Evolutionary conservation across 495 filamentous ascomycete species (phyloP).

Genomic region (Collariella sp.): DNA sequence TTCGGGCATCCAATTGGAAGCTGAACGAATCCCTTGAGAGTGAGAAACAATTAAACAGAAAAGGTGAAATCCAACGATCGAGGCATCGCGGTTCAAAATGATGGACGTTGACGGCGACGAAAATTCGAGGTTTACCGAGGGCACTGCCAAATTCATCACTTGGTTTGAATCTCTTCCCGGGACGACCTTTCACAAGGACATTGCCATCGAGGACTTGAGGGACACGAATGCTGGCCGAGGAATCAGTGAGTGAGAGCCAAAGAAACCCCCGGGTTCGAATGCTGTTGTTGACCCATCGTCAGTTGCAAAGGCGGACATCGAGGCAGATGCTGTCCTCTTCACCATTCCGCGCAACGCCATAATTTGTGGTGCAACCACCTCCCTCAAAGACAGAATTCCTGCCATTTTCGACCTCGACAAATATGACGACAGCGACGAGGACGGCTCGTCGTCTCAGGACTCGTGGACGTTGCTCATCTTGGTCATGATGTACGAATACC

Average conservation of each 20-base stretch:
- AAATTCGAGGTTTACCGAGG: slow-evolving; percentile 23
- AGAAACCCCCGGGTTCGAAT: background rate
- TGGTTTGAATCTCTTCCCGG: slow-evolving; percentile 41
- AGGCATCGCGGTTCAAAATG: background rate
- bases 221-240: slow-evolving; percentile 34
- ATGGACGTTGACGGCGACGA: slow-evolving; percentile 18
- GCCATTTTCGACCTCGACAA: slow-evolving; percentile 27
- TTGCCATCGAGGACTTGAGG: slow-evolving; percentile 38
- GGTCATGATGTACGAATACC: slow-evolving; percentile 70
- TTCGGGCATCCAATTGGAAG: background rate
- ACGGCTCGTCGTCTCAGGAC: slow-evolving; percentile 23
- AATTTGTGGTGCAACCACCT: slow-evolving; percentile 36
- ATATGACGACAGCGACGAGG: slow-evolving; percentile 23
- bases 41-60: background rate
- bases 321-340: slow-evolving; percentile 38
- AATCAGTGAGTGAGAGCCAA: slow-evolving; percentile 29
- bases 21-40: background rate
- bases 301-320: slow-evolving; percentile 41
- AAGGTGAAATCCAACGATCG: background rate
- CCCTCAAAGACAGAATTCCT: slow-evolving; percentile 29
- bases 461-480: slow-evolving; percentile 56
- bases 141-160: slow-evolving; percentile 30
- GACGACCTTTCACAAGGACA: slow-evolving; percentile 38
- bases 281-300: background rate
- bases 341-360: slow-evolving; percentile 40